A percentile compares a stretch with the other conserved stretches of the same genome.
Conservation (phyloP, 306 rosid genomes). For the Cicer chorassanicum region DNA sequence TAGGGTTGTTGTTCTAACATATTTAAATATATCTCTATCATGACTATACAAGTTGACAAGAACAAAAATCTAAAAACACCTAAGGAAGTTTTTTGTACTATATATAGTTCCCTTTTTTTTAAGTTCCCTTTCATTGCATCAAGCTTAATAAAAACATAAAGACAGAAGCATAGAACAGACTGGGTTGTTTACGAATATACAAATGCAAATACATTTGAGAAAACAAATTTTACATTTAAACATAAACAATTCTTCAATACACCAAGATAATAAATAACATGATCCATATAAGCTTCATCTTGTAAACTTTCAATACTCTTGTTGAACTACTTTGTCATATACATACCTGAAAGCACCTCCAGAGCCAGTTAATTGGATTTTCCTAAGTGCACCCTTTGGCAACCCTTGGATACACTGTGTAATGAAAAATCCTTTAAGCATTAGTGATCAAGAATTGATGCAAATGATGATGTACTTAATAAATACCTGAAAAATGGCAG, state of each 20-base stretch:
- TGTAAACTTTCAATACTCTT: slow-evolving; percentile 3
- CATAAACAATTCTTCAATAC: neutral
- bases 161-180: neutral
- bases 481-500: slow-evolving; percentile 93
- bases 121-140: too few relatives aligned
- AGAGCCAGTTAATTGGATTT: slow-evolving; percentile 81
- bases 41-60: too few relatives aligned
- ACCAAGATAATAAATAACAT: neutral
- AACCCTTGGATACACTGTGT: slow-evolving; percentile 84
- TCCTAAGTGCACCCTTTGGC: slow-evolving; percentile 80
- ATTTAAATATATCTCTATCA: too few relatives aligned
- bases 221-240: neutral
- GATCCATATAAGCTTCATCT: neutral
- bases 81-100: too few relatives aligned
- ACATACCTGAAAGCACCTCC: slow-evolving; percentile 90
- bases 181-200: neutral
- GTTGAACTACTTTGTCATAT: slow-evolving; percentile 26
- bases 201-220: slow-evolving; percentile 21
- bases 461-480: neutral
- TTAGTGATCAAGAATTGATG: slow-evolving; percentile 11
- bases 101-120: too few relatives aligned
- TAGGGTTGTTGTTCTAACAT: too few relatives aligned
- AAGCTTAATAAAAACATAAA: neutral
- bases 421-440: slow-evolving; percentile 41
- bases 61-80: too few relatives aligned